These are phyloP conservation scores for Monosporascus ibericus DNA, from an alignment of 2,329 filamentous ascomycete species.

Conservation along the genomic window DNA sequence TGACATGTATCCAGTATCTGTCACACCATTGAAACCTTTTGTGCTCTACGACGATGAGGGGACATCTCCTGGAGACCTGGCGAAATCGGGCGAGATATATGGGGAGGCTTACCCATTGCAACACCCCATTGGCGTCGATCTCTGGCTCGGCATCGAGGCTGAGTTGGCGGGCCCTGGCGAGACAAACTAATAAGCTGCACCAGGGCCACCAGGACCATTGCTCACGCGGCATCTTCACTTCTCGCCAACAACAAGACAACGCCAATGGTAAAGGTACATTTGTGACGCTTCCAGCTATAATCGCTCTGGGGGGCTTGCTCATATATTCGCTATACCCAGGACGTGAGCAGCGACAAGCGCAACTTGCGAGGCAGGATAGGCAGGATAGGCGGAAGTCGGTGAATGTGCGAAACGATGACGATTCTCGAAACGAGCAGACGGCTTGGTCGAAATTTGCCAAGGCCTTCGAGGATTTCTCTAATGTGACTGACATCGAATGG, in stretches of 20 bases:
- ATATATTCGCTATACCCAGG: conserved; percentile 33
- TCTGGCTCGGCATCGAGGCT: conserved; percentile 2
- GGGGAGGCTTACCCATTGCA: conserved; percentile 8
- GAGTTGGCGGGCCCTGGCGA: neutral
- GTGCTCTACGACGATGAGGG: conserved; percentile 9
- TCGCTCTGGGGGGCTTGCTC: conserved; percentile 29
- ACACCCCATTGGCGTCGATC: conserved; percentile 9
- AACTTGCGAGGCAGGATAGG: conserved; percentile 9
- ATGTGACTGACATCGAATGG: conserved; percentile 51
- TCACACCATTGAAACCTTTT: conserved; percentile 6
- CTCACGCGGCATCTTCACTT: conserved; percentile 21
- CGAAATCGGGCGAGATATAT: conserved; percentile 6
- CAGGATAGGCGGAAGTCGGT: conserved; percentile 6
- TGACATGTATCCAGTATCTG: conserved; percentile 4
- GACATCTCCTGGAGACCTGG: conserved; percentile 11
- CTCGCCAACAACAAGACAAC: conserved; percentile 9
- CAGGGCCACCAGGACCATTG: conserved; percentile 10
- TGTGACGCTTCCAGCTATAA: conserved; percentile 22
- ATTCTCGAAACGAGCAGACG: conserved; percentile 14
- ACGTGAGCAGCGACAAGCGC: conserved; percentile 25
- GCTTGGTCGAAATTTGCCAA: conserved; percentile 44
- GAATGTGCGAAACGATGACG: conserved; percentile 7
- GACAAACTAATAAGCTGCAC: conserved; percentile 2
- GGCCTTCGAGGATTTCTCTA: conserved; percentile 47
- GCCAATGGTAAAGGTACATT: conserved; percentile 22